Evolutionary conservation across 768 basidiomycete genomes (phyloP), one percentile per base, ranked within the genome.

Genomic region (Antrodiella citrinella): DNA sequence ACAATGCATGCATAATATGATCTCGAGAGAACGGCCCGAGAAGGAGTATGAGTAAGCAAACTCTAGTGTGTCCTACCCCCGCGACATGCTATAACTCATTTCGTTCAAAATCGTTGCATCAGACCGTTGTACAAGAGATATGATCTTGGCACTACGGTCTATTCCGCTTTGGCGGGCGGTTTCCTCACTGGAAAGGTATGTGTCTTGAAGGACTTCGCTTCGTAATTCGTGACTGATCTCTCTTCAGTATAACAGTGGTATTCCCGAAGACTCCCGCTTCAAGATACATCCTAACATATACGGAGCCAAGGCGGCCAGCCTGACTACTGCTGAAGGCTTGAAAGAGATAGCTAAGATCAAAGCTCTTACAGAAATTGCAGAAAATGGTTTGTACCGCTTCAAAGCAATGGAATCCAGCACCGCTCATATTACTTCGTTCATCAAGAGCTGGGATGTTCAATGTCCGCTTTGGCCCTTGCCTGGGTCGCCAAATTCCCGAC

Each of bases 11-110:
- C 78, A 84, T 68, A 69, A 81, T 59, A 78, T 89, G 79, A 75
- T 91, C 64, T 75, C 82, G 63, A 80, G 88, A n/a, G 84, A 90
- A 51, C 74, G 81, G 10, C 80, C 86, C n/a, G 90, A 91, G 67
- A 76, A 77, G 54, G 86, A 91, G 71, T 89, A 85, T 65, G 71
- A 67, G 75, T 80, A 56, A 47, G 72, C 60, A 25, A 19, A 3
- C 5, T 15, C 11, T 24, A 3, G 7, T n/a, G n/a, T n/a, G n/a
- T n/a, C n/a, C 21, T 19, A 13, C 11, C 30, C 45, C 18, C 20
- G 30, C 3, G 7, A 7, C 4, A 40, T 18, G 9, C n/a, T n/a
- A n/a, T n/a, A n/a, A n/a, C n/a, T n/a, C n/a, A 47, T 47, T 13
- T 47, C 46, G 9, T 20, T 9, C n/a, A n/a, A n/a, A n/a, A n/a